Conservation (phyloP, 2,329 filamentous ascomycete genomes). For the Diplodia sapinea region DNA sequence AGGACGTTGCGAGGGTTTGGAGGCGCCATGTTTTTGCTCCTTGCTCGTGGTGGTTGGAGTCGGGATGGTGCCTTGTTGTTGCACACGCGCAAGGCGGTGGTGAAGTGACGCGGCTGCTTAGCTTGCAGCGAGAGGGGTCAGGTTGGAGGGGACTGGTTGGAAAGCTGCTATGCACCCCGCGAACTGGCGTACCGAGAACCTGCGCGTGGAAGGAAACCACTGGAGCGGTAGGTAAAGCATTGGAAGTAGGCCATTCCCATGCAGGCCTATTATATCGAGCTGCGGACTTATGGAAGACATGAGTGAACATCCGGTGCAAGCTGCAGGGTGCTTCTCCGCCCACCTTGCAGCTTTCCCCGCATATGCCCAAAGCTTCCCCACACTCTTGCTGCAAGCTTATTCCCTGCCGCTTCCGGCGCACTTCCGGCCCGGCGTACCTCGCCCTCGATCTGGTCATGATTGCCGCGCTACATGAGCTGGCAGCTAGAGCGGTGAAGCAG, state of each 20-base stretch:
- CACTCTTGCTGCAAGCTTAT: constrained; percentile 17
- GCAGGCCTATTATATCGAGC: constrained; percentile 4
- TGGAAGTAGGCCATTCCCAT: neutral
- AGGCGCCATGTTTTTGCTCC: constrained; percentile 10
- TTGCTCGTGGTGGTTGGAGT: neutral
- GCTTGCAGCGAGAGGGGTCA: neutral
- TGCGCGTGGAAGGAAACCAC: neutral
- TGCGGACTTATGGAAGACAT: constrained; percentile 24
- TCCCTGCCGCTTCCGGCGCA: constrained; percentile 11
- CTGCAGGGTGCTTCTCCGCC: constrained; percentile 14
- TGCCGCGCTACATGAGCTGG: neutral
- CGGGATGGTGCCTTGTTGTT: too few relatives aligned
- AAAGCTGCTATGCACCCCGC: neutral
- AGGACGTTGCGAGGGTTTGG: neutral
- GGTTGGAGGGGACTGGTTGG: neutral
- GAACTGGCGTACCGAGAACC: neutral
- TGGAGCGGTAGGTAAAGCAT: neutral
- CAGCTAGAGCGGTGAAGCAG: constrained; percentile 1
- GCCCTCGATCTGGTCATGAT: neutral
- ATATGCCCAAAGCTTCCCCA: constrained; percentile 26
- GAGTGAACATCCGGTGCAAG: constrained; percentile 1
- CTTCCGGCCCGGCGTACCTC: constrained; percentile 11
- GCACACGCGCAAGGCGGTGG: neutral
- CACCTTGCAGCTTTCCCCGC: constrained; percentile 20
- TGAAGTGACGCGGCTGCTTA: neutral